These are phyloP conservation scores for Suhomyces choctaworum DNA, from an alignment of 1,139 yeast species.

Conservation along the genomic window DNA sequence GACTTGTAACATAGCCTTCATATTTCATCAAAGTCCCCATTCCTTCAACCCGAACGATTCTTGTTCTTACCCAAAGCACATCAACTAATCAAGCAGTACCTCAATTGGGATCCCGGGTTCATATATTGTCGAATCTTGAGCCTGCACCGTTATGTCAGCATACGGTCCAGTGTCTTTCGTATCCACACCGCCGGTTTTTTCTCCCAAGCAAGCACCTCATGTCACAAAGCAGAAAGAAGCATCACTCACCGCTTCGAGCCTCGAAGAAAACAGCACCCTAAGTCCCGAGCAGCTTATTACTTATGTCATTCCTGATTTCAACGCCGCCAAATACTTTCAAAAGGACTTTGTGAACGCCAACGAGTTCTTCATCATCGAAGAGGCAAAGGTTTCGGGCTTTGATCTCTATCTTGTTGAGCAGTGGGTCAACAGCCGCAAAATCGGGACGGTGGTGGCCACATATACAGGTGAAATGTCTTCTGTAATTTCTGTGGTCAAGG, in stretches of 20 bases:
- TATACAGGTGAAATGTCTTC: slow-evolving; percentile 81
- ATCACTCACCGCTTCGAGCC: background rate
- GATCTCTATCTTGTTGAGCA: slow-evolving; percentile 92
- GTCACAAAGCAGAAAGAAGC: background rate
- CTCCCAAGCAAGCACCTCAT: background rate
- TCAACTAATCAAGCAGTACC: too few relatives aligned
- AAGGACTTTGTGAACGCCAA: slow-evolving; percentile 38
- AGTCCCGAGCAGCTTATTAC: slow-evolving; percentile 35
- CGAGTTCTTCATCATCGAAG: slow-evolving; percentile 43
- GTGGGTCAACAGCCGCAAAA: slow-evolving; percentile 77
- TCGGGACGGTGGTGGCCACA: slow-evolving; percentile 70
- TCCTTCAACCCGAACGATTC: too few relatives aligned
- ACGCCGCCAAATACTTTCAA: slow-evolving; percentile 50
- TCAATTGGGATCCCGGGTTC: too few relatives aligned
- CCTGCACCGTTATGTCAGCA: background rate
- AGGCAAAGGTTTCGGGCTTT: slow-evolving; percentile 61
- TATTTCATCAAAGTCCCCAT: too few relatives aligned
- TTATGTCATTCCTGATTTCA: slow-evolving; percentile 51
- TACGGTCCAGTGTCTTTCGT: background rate
- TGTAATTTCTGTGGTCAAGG: slow-evolving; percentile 57
- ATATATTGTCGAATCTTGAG: too few relatives aligned
- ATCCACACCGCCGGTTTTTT: background rate
- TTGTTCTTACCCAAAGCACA: too few relatives aligned
- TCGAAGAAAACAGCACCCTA: slow-evolving; percentile 5
- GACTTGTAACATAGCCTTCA: too few relatives aligned